Base-by-base conservation (phyloP, 1,284 basidiomycete genomes). In the Sporisorium sorghi region DNA sequence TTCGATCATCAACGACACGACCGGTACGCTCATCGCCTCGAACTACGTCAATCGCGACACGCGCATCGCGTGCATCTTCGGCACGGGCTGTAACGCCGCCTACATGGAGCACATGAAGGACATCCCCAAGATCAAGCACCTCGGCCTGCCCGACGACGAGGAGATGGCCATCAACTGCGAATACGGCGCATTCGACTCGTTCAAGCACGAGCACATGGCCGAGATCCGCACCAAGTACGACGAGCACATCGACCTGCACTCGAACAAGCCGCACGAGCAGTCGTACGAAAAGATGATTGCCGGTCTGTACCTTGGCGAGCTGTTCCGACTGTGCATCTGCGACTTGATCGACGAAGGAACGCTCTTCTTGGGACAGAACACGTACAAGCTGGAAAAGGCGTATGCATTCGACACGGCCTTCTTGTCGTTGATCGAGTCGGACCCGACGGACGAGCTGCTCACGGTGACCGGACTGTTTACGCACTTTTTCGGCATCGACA, bases 251-350 rank as follows among this genome's bases (percentile, higher is more conserved):
- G 96, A 99, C 82, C 91, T 97, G 79, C 88, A 89, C 11, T 96
- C 93, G 5, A 98, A 98, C 88, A 99, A 99, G 87, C 94, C 94
- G 3, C 91, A 91, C 56, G 94, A 98, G 86, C 96, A 99, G 86
- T 90, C 92, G 0, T 95, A 94, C 78, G 88, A 98, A 89, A 99
- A 99, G 93, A 91, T 98, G 84, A 98, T 99, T 76, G 96, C 96
- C 0, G 96, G 96, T 64, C 90, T 96, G 57, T 99, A 99, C 86
- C 90, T 99, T 28, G 96, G 96, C 76, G 96, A 99, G 86, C 93
- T 98, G 79, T 89, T 98, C 83, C 91, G 96, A 30, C 88, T 99
- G 28, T 91, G 97, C 77, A 89, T 99, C 69, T 93, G 91, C 85
- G 96, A 99, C 85, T 90, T 99, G 73, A 94, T 97, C 84, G 96